A percentile compares a stretch with the other conserved stretches of the same genome.
phyloP scores from a whole-genome alignment of 805 yeast genomes.

The Saccharomycopsis oosterbeekiorum region DNA sequence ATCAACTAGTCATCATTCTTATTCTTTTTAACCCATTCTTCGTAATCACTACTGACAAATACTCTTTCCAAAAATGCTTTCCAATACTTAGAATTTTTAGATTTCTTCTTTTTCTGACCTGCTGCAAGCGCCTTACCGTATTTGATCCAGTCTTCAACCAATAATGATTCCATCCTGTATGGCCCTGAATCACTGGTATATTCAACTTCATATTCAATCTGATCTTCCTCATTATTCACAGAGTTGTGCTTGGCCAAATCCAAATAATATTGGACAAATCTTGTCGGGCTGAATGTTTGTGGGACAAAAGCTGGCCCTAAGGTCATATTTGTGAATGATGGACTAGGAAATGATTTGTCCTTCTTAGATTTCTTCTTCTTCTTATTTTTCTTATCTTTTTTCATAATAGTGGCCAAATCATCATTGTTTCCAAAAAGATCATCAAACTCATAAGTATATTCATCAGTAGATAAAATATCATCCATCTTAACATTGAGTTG shows the following conservation, averaged over 20 bases:
- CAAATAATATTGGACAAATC: conserved; percentile 66
- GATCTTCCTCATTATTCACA: conserved; percentile 35
- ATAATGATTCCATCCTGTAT: conserved; percentile 42
- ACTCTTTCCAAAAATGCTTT: conserved; percentile 43
- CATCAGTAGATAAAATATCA: neutral
- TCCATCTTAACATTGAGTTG: conserved; percentile 33
- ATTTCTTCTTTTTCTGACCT: conserved; percentile 31
- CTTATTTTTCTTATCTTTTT: conserved; percentile 13
- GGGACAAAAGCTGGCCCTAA: conserved; percentile 71
- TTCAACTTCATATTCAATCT: conserved; percentile 53
- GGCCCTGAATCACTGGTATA: conserved; percentile 56
- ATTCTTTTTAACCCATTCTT: conserved; percentile 43
- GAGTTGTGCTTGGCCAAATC: conserved; percentile 35
- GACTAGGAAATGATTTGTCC: conserved; percentile 55
- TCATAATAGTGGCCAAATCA: conserved; percentile 1
- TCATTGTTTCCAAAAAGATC: conserved; percentile 20
- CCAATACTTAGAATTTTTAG: conserved; percentile 57
- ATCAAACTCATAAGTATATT: conserved; percentile 12
- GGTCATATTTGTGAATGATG: conserved; percentile 26
- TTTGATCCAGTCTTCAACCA: conserved; percentile 54
- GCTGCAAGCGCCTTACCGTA: conserved; percentile 27
- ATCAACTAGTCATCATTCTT: neutral
- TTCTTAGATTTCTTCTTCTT: conserved; percentile 21
- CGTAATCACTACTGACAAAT: conserved; percentile 58
- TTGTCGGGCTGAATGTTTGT: conserved; percentile 63